phyloP scores from a whole-genome alignment of 2,329 filamentous ascomycete genomes.

The Stenocarpella maydis region DNA sequence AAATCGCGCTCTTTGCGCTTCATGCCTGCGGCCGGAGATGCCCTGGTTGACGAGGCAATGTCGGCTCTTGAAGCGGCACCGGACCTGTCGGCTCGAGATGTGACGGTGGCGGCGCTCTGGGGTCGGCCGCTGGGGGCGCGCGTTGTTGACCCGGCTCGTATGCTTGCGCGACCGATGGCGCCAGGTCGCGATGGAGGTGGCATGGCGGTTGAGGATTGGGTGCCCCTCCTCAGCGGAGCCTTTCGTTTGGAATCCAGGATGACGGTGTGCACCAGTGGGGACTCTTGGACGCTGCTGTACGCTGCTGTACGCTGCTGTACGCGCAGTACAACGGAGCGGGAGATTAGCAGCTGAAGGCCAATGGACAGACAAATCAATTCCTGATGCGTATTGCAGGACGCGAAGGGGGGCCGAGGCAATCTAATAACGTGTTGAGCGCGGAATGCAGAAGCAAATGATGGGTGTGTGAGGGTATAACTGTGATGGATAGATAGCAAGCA shows the following conservation, averaged over 20 bases:
- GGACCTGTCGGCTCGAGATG: conserved; percentile 45
- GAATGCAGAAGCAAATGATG: conserved; percentile 16
- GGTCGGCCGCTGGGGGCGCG: conserved; percentile 38
- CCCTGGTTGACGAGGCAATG: conserved; percentile 69
- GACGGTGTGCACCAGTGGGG: conserved; percentile 16
- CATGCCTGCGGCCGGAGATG: conserved; percentile 62
- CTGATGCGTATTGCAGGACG: background rate
- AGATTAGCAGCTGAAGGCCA: background rate
- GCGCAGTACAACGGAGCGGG: background rate
- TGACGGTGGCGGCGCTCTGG: conserved; percentile 37
- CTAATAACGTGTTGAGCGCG: conserved; percentile 3
- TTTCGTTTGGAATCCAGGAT: conserved; percentile 34
- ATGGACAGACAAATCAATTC: background rate
- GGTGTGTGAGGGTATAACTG: conserved; percentile 16
- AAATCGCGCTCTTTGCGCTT: conserved; percentile 92
- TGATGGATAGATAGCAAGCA: conserved; percentile 1
- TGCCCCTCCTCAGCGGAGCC: conserved; percentile 44
- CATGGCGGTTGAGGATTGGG: conserved; percentile 41
- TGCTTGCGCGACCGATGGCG: conserved; percentile 41
- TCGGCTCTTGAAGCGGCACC: conserved; percentile 74
- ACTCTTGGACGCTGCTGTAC: background rate
- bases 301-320: background rate
- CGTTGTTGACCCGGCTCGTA: conserved; percentile 38
- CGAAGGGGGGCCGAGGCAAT: background rate
- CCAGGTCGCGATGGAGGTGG: conserved; percentile 37